Evolutionary conservation across 306 rosid genomes (phyloP).

Genomic region (Lotus japonicus): DNA sequence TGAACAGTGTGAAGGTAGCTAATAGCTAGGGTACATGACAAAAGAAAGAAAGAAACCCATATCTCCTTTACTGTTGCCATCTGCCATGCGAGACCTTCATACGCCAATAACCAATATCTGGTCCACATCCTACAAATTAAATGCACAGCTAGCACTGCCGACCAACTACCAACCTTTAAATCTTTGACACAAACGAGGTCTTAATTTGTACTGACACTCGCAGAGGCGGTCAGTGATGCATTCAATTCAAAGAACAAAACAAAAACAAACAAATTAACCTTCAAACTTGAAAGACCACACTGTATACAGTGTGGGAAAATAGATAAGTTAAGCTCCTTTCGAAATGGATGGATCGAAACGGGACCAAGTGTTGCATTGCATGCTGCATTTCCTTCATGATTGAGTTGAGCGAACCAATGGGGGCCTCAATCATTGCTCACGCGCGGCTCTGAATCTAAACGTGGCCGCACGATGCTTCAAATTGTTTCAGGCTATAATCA

Average conservation of each 20-base stretch:
- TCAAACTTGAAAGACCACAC: constrained; percentile 15
- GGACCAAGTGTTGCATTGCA: no score
- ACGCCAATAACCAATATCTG: background rate
- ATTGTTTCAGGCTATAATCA: constrained; percentile 29
- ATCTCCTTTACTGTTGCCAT: background rate
- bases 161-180: background rate
- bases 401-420: constrained; percentile 43
- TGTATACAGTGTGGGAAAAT: constrained; percentile 2
- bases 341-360: no score
- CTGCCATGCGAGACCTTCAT: background rate
- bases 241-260: constrained; percentile 14
- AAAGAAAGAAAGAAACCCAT: background rate
- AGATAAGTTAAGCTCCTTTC: background rate
- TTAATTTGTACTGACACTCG: background rate
- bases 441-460: constrained; percentile 46
- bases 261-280: constrained; percentile 33
- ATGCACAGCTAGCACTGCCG: constrained; percentile 15
- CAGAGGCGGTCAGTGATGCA: background rate
- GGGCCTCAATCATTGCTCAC: constrained; percentile 64
- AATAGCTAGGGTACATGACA: background rate
- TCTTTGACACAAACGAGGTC: constrained; percentile 28
- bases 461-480: constrained; percentile 47
- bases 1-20: background rate
- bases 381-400: constrained; percentile 8
- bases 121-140: constrained; percentile 3